phyloP scores from a whole-genome alignment of 257 asterid species.

The Nicotiana knightiana region DNA sequence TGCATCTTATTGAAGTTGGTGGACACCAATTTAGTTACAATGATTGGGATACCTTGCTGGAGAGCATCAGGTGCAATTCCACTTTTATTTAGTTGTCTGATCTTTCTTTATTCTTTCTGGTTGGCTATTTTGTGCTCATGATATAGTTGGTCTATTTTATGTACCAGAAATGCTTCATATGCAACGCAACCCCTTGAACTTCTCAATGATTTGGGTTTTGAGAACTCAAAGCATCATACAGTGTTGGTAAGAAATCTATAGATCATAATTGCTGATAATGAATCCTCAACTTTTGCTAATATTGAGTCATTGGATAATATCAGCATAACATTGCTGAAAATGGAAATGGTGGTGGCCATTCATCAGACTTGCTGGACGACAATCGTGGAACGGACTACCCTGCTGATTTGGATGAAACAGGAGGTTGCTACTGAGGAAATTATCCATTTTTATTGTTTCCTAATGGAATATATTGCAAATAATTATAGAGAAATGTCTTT shows the following conservation, averaged over 20 bases:
- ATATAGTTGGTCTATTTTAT: conserved; percentile 20
- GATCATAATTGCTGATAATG: conserved; percentile 29
- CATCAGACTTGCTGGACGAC: conserved; percentile 27
- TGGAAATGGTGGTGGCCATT: conserved; percentile 30
- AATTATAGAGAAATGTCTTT: conserved; percentile 4
- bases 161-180: conserved; percentile 88
- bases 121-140: conserved; percentile 11
- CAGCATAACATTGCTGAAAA: conserved; percentile 38
- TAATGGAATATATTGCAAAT: background rate
- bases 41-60: conserved; percentile 94
- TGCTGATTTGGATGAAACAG: conserved; percentile 66
- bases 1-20: conserved; percentile 97
- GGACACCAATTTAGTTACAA: conserved; percentile 91
- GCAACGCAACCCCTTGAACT: conserved; percentile 98
- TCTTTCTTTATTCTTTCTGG: conserved; percentile 7
- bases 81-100: conserved; percentile 7
- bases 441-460: background rate
- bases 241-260: conserved; percentile 42
- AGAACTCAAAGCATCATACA: conserved; percentile 48
- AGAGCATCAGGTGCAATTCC: conserved; percentile 71
- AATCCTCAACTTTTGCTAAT: conserved; percentile 22
- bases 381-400: conserved; percentile 42
- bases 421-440: conserved; percentile 47
- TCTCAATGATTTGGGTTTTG: conserved; percentile 79
- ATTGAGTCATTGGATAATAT: conserved; percentile 28